Base-by-base conservation (phyloP, 345 rosid species). In the Toxicodendron radicans region DNA sequence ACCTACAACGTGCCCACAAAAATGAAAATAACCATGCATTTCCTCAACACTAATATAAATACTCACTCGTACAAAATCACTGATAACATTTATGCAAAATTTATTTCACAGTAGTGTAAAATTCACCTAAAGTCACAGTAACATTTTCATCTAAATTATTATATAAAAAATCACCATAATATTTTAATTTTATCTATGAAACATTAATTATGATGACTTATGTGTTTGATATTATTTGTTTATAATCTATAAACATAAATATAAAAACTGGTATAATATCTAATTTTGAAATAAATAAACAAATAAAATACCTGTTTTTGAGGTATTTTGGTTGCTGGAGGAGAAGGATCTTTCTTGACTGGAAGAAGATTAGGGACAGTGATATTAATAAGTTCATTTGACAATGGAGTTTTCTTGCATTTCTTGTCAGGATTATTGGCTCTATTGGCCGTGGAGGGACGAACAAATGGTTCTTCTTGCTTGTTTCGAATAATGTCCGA, bases 311-410 rank as follows among this genome's bases (percentile, higher is more conserved):
- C 97, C 90, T 85, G 92, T 62, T 90, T 90, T 52, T 74, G 84
- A 68, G 86, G 87, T 66, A 83, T 75, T 77, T 80, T 80, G 8
- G 88, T 82, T 41, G 84, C 84, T 5, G 88, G 88, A 53, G 93
- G 88, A 75, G 87, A 82, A 30, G 92, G 86, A 64, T 85, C 89
- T 85, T 82, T 95, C 85, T 89, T 95, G 71, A 88, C 84, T 2
- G 97, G 90, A 70, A 92, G 89, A 68, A 87, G 79, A 61, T 78
- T 77, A 5, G 92, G 85, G 80, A 83, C 88, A 0, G 80, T 78
- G 79, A 82, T 82, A 79, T 62, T 85, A 67, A 76, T 64, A 41
- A 89, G 80, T 21, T 83, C 78, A 16, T 78, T 88, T 16, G 89
- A 88, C 23, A 83, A 77, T 24, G 91, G 83, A 21, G 83, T 83